Percentiles rank a stretch among this genome's conserved stretches.
These are phyloP conservation scores for Rhizopus arrhizus DNA, from an alignment of 371 early-diverging fungal genomes.

Conservation along the genomic window DNA sequence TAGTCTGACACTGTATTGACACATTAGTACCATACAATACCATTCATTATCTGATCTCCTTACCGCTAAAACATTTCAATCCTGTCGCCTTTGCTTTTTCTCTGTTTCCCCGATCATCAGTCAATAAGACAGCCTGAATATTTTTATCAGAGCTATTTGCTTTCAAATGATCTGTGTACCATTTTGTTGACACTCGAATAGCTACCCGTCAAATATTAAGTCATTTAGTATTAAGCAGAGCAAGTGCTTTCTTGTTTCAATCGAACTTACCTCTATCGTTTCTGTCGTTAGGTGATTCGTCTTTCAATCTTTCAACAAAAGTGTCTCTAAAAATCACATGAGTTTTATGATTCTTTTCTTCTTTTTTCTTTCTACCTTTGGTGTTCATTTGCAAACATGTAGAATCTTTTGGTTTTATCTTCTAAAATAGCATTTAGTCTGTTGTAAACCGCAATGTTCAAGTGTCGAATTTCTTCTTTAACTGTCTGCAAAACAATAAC, in stretches of 20 bases:
- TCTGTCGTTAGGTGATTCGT: slow-evolving; percentile 90
- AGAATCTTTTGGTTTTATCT: slow-evolving; percentile 74
- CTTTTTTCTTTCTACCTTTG: slow-evolving; percentile 54
- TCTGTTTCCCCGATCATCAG: slow-evolving; percentile 88
- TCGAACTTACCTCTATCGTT: slow-evolving; percentile 79
- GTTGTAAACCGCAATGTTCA: slow-evolving; percentile 77
- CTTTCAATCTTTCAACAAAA: slow-evolving; percentile 76
- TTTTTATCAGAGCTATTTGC: slow-evolving; percentile 21
- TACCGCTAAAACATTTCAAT: slow-evolving; percentile 66
- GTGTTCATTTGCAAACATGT: slow-evolving; percentile 94
- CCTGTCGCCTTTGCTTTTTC: slow-evolving; percentile 69
- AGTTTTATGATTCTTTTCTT: background rate
- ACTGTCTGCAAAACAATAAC: slow-evolving; percentile 95
- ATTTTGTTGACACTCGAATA: slow-evolving; percentile 81
- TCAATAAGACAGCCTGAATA: slow-evolving; percentile 73
- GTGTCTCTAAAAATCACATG: slow-evolving; percentile 62
- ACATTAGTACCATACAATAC: background rate
- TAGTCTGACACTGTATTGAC: slow-evolving; percentile 51
- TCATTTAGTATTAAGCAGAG: background rate
- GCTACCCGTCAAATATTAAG: slow-evolving; percentile 44
- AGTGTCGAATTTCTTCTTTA: slow-evolving; percentile 84
- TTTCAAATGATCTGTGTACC: slow-evolving; percentile 81
- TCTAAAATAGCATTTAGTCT: slow-evolving; percentile 75
- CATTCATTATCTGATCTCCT: background rate
- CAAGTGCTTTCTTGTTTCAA: background rate